Base-by-base conservation (phyloP, 208 protist genomes). In the Crithidia brevicula region DNA sequence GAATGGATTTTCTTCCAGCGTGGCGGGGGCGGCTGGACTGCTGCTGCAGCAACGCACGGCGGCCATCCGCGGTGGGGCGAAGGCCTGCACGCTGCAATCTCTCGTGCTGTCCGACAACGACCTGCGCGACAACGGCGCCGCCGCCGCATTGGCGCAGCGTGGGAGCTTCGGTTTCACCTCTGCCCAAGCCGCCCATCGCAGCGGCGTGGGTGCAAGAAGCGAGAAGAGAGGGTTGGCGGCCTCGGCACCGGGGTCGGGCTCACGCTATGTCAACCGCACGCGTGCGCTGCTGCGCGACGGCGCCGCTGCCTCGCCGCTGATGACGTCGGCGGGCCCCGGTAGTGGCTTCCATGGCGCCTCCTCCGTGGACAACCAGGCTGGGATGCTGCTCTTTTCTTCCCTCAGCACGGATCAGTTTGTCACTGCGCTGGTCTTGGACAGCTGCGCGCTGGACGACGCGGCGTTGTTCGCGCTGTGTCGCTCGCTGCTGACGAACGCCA, bases 51-150 rank as follows among this genome's bases (percentile, higher is more conserved):
- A 70, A 30, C 79, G 87, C 46, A 68, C 65, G 10, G 38, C 68
- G 3, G 33, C 69, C 30, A 31, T 67, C 20, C 59, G 68, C 18
- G n/a, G 52, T 34, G 68, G 68, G 4, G 78, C 73, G 20, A 74
- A 75, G 50, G 47, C 65, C 40, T 83, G 68, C 34, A 67, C 72
- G 22, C 63, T 96, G 31, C 56, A 82, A 33, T 85, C 79, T 1
- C 70, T 96, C 31, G 59, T 78, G 30, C 53, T 96, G 36, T 90
- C 74, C 53, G 69, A 81, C 51, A 95, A 95, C 69, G 62, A 81
- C 30, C 50, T 95, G 27, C 90, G 92, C 42, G 67, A 67, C 34
- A 74, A 50, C 46, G 23, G 16, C 10, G 46, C 33, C 7, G 47
- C 38, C 2, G 72, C 42, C 7, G 43, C 58, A 34, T 51, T 92